Evolutionary conservation across 768 basidiomycete species (phyloP).

Genomic region (Lactifluus hygrophoroides): DNA sequence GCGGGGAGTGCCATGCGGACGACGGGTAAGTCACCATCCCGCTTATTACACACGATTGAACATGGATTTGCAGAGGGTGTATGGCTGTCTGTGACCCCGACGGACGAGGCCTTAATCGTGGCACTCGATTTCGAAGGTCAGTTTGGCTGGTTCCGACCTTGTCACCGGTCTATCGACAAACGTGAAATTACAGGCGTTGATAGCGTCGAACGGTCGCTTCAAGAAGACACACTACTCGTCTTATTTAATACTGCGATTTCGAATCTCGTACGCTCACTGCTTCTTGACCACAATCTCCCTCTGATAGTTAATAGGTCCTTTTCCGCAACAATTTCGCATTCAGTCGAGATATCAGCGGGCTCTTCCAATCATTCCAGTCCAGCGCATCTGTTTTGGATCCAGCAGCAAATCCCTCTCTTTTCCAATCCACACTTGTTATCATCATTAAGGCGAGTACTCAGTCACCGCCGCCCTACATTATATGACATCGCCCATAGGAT

Average conservation of each 20-base stretch:
- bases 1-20: conserved; percentile 59
- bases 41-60: background rate
- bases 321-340: conserved; percentile 61
- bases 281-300: too few species aligned
- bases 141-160: background rate
- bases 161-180: background rate
- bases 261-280: conserved; percentile 36
- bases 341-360: conserved; percentile 48
- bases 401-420: conserved; percentile 47
- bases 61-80: conserved; percentile 38
- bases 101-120: conserved; percentile 43
- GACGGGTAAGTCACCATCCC: conserved; percentile 28
- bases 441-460: conserved; percentile 48
- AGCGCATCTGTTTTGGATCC: conserved; percentile 52
- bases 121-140: conserved; percentile 58
- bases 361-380: conserved; percentile 56
- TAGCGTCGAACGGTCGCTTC: conserved; percentile 53
- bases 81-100: conserved; percentile 62
- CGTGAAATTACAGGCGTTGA: conserved; percentile 40
- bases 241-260: conserved; percentile 60
- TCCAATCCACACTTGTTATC: conserved; percentile 52
- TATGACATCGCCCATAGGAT: conserved; percentile 35
- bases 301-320: conserved; percentile 35
- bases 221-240: conserved; percentile 55
- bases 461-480: too few species aligned